A percentile compares a stretch with the other conserved stretches of the same genome.
These are phyloP conservation scores for Laetiporus sulphureus DNA, from an alignment of 1,284 basidiomycete genomes.

Conservation along the genomic window DNA sequence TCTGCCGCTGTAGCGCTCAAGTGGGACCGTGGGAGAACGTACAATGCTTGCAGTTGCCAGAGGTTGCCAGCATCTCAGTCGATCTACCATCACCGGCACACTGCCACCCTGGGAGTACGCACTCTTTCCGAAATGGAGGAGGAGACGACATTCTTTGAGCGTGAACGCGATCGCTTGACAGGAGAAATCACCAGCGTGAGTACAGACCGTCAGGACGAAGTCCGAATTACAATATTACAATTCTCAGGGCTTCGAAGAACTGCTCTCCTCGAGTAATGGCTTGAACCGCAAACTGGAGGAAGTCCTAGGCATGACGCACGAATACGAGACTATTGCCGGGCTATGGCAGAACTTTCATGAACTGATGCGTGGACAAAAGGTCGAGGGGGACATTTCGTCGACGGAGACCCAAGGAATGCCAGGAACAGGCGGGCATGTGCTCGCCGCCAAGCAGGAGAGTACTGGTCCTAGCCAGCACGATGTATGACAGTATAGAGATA, in stretches of 20 bases:
- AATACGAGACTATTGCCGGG: constrained; percentile 85
- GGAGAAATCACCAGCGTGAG: constrained; percentile 67
- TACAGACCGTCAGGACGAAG: constrained; percentile 4
- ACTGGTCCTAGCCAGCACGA: constrained; percentile 13
- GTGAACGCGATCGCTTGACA: constrained; percentile 67
- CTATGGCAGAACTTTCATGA: constrained; percentile 83
- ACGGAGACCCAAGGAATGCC: constrained; percentile 39
- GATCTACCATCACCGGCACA: too few species aligned
- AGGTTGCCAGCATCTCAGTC: too few species aligned
- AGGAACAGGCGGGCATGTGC: constrained; percentile 63
- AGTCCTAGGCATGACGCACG: constrained; percentile 85
- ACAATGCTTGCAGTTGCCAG: too few species aligned
- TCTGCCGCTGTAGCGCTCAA: too few species aligned
- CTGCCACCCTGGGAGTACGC: too few species aligned
- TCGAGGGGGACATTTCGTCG: constrained; percentile 25
- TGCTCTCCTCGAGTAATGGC: constrained; percentile 82
- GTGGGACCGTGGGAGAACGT: too few species aligned
- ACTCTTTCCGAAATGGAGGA: constrained; percentile 40
- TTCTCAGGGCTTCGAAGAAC: constrained; percentile 80
- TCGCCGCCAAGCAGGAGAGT: constrained; percentile 30
- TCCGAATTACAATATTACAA: background rate
- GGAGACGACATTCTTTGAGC: constrained; percentile 64
- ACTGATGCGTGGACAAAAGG: constrained; percentile 55
- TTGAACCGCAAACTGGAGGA: constrained; percentile 91
- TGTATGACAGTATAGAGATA: constrained; percentile 15